Percentiles rank a stretch among this genome's conserved stretches.
These are phyloP conservation scores for Zygoascus meyerae DNA, from an alignment of 1,139 yeast species.

Conservation along the genomic window DNA sequence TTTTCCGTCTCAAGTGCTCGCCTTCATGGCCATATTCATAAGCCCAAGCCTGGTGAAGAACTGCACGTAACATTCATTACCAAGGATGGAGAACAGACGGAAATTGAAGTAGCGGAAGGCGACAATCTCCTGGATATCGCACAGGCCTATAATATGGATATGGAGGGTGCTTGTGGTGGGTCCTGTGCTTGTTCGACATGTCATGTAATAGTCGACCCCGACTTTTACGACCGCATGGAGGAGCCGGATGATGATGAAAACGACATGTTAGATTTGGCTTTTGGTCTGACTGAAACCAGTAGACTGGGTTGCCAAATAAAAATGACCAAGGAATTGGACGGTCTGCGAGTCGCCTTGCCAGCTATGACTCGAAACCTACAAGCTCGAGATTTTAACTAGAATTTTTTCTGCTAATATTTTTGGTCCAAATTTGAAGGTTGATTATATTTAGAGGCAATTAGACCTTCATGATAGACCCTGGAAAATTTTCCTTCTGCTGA, in stretches of 20 bases:
- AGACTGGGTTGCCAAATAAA: conserved; percentile 90
- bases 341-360: conserved; percentile 91
- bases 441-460: no score
- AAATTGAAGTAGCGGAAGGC: conserved; percentile 85
- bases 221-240: conserved; percentile 78
- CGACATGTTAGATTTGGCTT: conserved; percentile 96
- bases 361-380: conserved; percentile 95
- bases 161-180: conserved; percentile 99
- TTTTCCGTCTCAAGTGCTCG: conserved; percentile 1
- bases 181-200: conserved; percentile 98
- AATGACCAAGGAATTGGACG: conserved; percentile 87
- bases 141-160: conserved; percentile 85
- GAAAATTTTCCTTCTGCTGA: no score
- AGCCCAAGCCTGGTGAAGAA: conserved; percentile 92
- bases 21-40: conserved; percentile 80
- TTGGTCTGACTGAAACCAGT: conserved; percentile 89
- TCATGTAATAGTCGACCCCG: conserved; percentile 94
- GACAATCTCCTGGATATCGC: conserved; percentile 91
- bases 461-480: no score
- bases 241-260: conserved; percentile 98
- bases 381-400: conserved; percentile 56
- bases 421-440: no score
- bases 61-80: conserved; percentile 83
- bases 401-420: no score
- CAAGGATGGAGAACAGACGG: conserved; percentile 79